Percentiles rank a stretch among this genome's conserved stretches.
These are phyloP conservation scores for Neolentinus lepideus DNA, from an alignment of 1,284 basidiomycete genomes.

Conservation along the genomic window DNA sequence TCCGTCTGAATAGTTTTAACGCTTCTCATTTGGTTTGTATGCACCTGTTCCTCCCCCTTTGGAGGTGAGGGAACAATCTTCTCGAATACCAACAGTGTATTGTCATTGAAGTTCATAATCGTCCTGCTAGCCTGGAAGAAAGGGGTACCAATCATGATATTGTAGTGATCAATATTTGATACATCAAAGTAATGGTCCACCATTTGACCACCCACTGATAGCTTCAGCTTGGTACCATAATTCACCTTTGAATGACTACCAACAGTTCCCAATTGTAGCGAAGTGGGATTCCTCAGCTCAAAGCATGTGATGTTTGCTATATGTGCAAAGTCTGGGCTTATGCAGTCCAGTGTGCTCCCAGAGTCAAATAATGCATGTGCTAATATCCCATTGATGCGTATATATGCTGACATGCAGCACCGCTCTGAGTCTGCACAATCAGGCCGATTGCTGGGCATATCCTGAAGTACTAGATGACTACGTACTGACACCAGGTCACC, in stretches of 20 bases:
- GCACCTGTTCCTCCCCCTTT: slow-evolving; percentile 9
- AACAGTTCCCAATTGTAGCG: slow-evolving; percentile 16
- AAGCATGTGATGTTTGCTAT: slow-evolving; percentile 6
- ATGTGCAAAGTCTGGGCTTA: slow-evolving; percentile 14
- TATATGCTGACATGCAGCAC: neutral
- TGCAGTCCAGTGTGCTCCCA: slow-evolving; percentile 16
- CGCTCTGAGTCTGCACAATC: neutral
- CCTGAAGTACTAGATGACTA: neutral
- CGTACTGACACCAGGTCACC: neutral
- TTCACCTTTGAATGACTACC: slow-evolving; percentile 18
- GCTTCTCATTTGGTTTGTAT: neutral
- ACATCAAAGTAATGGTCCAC: slow-evolving; percentile 11
- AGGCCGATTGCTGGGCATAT: neutral
- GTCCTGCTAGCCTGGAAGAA: slow-evolving; percentile 11
- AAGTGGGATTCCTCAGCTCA: slow-evolving; percentile 14
- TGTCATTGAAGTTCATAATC: too few species aligned
- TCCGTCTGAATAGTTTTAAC: neutral
- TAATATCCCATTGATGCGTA: slow-evolving; percentile 11
- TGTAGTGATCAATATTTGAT: slow-evolving; percentile 14
- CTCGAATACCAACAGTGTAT: slow-evolving; percentile 9
- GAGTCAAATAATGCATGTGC: slow-evolving; percentile 16
- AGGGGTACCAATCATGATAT: slow-evolving; percentile 11
- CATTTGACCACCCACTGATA: slow-evolving; percentile 5
- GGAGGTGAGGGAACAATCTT: slow-evolving; percentile 5
- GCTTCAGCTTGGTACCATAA: slow-evolving; percentile 10